Percentiles rank a stretch among this genome's conserved stretches.
phyloP scores from a whole-genome alignment of 768 basidiomycete species.

The Fomitopsis pulvina region DNA sequence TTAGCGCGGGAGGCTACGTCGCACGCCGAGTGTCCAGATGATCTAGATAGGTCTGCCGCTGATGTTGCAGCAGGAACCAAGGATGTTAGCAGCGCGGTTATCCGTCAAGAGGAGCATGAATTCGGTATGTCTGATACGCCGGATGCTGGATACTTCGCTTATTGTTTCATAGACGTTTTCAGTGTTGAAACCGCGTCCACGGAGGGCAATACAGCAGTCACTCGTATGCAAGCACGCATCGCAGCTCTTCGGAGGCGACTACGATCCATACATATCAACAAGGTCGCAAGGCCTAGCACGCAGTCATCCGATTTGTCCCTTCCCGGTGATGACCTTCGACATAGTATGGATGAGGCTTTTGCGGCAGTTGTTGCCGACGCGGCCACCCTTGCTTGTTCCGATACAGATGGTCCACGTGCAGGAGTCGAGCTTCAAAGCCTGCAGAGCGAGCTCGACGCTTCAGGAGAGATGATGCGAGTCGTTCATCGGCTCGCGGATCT shows the following conservation, averaged over 20 bases:
- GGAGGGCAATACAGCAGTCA: constrained; percentile 9
- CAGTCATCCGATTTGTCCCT: constrained; percentile 31
- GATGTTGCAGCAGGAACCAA: not conserved
- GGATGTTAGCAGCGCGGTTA: not conserved
- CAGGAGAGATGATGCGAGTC: constrained; percentile 41
- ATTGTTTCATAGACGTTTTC: constrained; percentile 48
- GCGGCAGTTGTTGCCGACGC: constrained; percentile 38
- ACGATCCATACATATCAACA: constrained; percentile 53
- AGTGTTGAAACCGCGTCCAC: constrained; percentile 32
- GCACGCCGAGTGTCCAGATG: constrained; percentile 8
- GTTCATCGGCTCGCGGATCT: constrained; percentile 53
- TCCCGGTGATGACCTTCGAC: constrained; percentile 43
- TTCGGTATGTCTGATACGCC: not conserved
- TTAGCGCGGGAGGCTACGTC: constrained; percentile 11
- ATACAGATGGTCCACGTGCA: constrained; percentile 30
- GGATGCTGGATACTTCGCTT: not conserved
- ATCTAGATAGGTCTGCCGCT: not conserved
- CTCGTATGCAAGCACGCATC: constrained; percentile 41
- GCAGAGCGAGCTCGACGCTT: constrained; percentile 48
- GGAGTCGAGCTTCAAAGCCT: constrained; percentile 61
- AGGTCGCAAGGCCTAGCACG: constrained; percentile 37
- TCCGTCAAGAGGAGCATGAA: not conserved
- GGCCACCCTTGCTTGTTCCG: constrained; percentile 37
- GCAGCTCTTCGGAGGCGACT: constrained; percentile 52
- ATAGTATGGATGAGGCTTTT: constrained; percentile 43